Percentiles rank a stretch among this genome's conserved stretches.
Conservation (phyloP, 2,329 filamentous ascomycete species). For the Alternaria brassicicola region DNA sequence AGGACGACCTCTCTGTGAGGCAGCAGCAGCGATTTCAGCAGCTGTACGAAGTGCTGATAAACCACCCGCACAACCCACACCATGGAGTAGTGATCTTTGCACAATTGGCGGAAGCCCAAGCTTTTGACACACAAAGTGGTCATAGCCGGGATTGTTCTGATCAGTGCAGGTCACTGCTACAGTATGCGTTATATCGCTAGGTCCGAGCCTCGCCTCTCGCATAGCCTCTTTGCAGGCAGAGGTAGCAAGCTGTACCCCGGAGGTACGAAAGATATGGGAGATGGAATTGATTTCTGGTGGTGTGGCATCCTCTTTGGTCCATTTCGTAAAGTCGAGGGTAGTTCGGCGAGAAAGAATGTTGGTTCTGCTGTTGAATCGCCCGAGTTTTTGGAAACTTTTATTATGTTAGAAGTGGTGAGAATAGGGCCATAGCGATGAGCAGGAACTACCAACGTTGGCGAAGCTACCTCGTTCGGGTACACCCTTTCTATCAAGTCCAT, state of each 20-base stretch:
- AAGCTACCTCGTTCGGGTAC: slow-evolving; percentile 15
- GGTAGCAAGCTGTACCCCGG: slow-evolving; percentile 40
- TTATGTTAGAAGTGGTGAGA: background rate
- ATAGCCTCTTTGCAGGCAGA: slow-evolving; percentile 45
- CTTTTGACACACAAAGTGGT: slow-evolving; percentile 44
- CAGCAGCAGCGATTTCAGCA: slow-evolving; percentile 69
- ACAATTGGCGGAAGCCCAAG: slow-evolving; percentile 39
- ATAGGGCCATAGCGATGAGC: background rate
- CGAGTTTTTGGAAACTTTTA: slow-evolving; percentile 22
- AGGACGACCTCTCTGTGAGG: slow-evolving; percentile 62
- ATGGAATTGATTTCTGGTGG: slow-evolving; percentile 33
- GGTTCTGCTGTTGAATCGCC: slow-evolving; percentile 22
- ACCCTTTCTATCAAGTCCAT: slow-evolving; percentile 12
- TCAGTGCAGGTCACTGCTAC: slow-evolving; percentile 50
- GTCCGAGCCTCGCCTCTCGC: slow-evolving; percentile 29
- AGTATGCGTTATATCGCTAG: slow-evolving; percentile 45
- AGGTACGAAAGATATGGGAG: slow-evolving; percentile 34
- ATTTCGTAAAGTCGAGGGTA: slow-evolving; percentile 9
- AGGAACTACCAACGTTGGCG: slow-evolving; percentile 14
- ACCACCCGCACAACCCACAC: slow-evolving; percentile 51
- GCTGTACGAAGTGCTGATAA: slow-evolving; percentile 51
- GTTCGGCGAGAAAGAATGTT: slow-evolving; percentile 22
- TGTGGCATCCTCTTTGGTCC: slow-evolving; percentile 13
- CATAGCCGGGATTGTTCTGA: slow-evolving; percentile 49
- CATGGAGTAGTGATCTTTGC: slow-evolving; percentile 45